Percentiles rank a stretch among this genome's conserved stretches.
These are phyloP conservation scores for Zea mays DNA, from an alignment of 176 grass and related monocot genomes.

Conservation along the genomic window Zm-B73-REFERENCE-NAM-5.0 NC_050097.1:202259501-202260000, in stretches of 20 bases:
- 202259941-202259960: conserved; percentile 18
- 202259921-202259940: too few species aligned
- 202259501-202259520: too few species aligned
- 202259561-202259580: too few species aligned
- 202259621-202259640: too few species aligned
- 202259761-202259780: not conserved
- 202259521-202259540: too few species aligned
- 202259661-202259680: not conserved
- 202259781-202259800: not conserved
- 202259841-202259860: not conserved
- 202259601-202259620: too few species aligned
- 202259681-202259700: too few species aligned
- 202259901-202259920: conserved; percentile 12
- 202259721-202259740: not conserved
- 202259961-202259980: not conserved
- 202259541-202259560: too few species aligned
- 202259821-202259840: not conserved
- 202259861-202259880: not conserved
- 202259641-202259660: not conserved
- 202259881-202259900: not conserved
- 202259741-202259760: conserved; percentile 4
- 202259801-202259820: not conserved
- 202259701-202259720: conserved; percentile 9
- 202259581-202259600: too few species aligned
- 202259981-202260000: conserved; percentile 11